These are phyloP conservation scores for Linnemannia zychae DNA, from an alignment of 192 early-diverging fungal species.

Conservation along the genomic window DNA sequence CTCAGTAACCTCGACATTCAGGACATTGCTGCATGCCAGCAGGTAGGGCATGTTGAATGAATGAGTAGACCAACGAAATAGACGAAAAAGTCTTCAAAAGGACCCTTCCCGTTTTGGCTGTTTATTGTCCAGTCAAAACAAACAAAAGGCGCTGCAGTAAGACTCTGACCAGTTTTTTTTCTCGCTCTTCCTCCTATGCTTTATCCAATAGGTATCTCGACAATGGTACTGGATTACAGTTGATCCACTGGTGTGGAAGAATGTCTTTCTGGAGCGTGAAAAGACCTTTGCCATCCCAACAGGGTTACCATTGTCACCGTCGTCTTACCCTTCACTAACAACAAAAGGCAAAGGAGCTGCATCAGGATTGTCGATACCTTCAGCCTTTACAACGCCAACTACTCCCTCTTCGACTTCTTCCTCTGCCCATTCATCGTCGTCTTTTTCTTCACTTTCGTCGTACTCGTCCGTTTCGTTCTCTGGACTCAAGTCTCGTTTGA, in stretches of 20 bases:
- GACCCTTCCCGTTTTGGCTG: neutral
- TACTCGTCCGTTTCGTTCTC: neutral
- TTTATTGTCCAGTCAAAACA: neutral
- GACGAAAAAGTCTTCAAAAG: no score
- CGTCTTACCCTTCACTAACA: neutral
- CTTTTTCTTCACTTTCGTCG: neutral
- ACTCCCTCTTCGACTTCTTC: neutral
- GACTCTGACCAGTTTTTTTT: neutral
- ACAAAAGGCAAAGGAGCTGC: neutral
- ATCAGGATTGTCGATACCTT: neutral
- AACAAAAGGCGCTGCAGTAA: neutral
- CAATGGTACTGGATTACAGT: conserved; percentile 53
- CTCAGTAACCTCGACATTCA: conserved; percentile 44
- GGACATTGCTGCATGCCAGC: conserved; percentile 36
- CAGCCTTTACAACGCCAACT: neutral
- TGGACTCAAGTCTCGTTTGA: neutral
- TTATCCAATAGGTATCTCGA: conserved; percentile 35
- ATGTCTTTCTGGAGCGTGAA: conserved; percentile 28
- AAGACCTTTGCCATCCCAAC: conserved; percentile 26
- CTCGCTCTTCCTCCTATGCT: neutral
- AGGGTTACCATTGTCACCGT: neutral
- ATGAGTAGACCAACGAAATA: neutral
- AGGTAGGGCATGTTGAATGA: conserved; percentile 17
- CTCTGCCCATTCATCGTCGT: neutral
- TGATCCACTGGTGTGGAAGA: conserved; percentile 43